Evolutionary conservation across 306 rosid species (phyloP).

Genomic region (Cucurbita moschata): DNA sequence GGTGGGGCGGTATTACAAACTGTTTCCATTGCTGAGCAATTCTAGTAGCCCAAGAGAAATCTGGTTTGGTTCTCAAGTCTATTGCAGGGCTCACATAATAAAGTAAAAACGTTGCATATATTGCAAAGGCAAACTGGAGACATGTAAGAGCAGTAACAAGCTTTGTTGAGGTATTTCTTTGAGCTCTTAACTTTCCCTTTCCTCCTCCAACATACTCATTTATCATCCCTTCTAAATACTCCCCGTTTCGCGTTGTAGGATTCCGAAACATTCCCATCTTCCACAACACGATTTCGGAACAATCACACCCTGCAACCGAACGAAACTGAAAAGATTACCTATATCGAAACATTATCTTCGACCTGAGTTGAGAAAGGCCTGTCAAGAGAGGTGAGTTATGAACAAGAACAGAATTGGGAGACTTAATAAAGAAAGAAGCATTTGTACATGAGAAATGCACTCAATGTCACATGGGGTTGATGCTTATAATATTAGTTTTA

Average conservation of each 20-base stretch:
- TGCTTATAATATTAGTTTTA: slow-evolving; percentile 7
- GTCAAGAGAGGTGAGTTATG: background rate
- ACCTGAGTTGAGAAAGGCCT: background rate
- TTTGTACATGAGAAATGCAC: slow-evolving; percentile 37
- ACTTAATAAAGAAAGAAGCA: background rate
- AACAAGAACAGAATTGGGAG: background rate
- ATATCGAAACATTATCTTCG: background rate
- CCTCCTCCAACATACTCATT: slow-evolving; percentile 60
- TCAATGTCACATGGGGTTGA: slow-evolving; percentile 67
- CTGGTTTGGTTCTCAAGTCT: slow-evolving; percentile 59
- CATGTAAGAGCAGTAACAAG: slow-evolving; percentile 66
- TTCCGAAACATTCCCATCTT: slow-evolving; percentile 38
- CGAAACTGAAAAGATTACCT: background rate
- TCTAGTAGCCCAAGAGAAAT: slow-evolving; percentile 66
- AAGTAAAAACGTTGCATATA: slow-evolving; percentile 74
- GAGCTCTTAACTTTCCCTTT: slow-evolving; percentile 37
- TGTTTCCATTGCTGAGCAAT: slow-evolving; percentile 75
- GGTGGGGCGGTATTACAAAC: slow-evolving; percentile 50
- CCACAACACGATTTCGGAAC: background rate
- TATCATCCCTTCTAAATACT: slow-evolving; percentile 81
- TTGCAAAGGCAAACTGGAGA: slow-evolving; percentile 74
- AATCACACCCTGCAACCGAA: slow-evolving; percentile 19
- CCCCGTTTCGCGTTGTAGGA: slow-evolving; percentile 32
- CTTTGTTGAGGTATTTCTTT: slow-evolving; percentile 25
- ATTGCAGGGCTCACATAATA: slow-evolving; percentile 80